A percentile compares a stretch with the other conserved stretches of the same genome.
Evolutionary conservation across 495 filamentous ascomycete species (phyloP).

Genomic region (Penicillium verhagenii): DNA sequence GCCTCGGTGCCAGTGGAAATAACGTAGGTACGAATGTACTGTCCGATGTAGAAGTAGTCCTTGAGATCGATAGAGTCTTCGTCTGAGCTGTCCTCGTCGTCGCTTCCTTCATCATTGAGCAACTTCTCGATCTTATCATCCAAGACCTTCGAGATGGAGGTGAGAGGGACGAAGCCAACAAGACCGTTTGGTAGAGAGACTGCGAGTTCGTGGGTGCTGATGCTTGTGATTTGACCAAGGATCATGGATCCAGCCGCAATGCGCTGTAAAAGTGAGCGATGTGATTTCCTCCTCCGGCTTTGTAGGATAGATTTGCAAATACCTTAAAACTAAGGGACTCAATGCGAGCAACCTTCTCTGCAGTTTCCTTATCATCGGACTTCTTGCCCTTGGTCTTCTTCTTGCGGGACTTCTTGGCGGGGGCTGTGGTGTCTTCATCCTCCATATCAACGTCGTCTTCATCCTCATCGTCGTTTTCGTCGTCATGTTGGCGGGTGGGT

Average conservation of each 20-base stretch:
- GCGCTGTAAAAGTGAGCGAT: constrained; percentile 57
- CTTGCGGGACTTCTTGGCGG: constrained; percentile 53
- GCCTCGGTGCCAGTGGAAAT: constrained; percentile 59
- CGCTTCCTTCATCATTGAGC: constrained; percentile 55
- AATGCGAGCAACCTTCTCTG: constrained; percentile 64
- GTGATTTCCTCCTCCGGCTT: neutral
- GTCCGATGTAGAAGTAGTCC: constrained; percentile 73
- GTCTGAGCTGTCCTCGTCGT: constrained; percentile 52
- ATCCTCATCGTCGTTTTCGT: constrained; percentile 42
- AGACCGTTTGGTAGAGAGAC: constrained; percentile 90
- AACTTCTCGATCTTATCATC: constrained; percentile 66
- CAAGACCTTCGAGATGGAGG: constrained; percentile 76
- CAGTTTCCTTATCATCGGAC: constrained; percentile 39
- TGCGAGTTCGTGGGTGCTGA: constrained; percentile 73
- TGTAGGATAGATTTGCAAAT: constrained; percentile 15
- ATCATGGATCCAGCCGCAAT: constrained; percentile 80
- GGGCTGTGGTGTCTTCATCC: constrained; percentile 33
- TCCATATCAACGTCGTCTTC: constrained; percentile 46
- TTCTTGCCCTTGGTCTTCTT: constrained; percentile 52
- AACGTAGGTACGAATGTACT: constrained; percentile 86
- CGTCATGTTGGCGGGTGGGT: constrained; percentile 38
- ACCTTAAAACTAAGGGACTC: constrained; percentile 92
- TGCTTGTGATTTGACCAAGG: constrained; percentile 79
- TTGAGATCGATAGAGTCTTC: constrained; percentile 64
- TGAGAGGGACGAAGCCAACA: constrained; percentile 83